Percentiles rank a stretch among this genome's conserved stretches.
Evolutionary conservation across 1,284 basidiomycete species (phyloP).

Genomic region (Tetrapyrgos nigripes): DNA sequence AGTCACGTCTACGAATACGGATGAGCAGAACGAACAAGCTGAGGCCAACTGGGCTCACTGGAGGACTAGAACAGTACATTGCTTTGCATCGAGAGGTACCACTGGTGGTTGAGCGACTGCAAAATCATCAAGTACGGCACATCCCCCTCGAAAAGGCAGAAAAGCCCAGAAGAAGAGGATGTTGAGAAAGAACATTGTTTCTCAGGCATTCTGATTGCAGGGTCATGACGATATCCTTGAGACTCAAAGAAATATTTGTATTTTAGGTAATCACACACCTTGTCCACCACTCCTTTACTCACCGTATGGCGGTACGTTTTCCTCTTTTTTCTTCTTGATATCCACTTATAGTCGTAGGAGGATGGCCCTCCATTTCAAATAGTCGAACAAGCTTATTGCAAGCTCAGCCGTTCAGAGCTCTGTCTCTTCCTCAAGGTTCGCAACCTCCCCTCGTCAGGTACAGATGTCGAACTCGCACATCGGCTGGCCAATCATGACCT

Average conservation of each 20-base stretch:
- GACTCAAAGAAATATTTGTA: not conserved
- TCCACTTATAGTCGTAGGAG: conserved; percentile 30
- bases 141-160: conserved; percentile 17
- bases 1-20: conserved; percentile 58
- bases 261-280: conserved; percentile 3
- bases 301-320: conserved; percentile 26
- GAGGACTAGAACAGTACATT: conserved; percentile 70
- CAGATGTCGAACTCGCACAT: conserved; percentile 65
- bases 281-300: not conserved
- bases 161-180: conserved; percentile 10
- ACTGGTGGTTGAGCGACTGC: conserved; percentile 76
- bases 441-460: conserved; percentile 65
- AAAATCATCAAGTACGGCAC: conserved; percentile 44
- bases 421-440: conserved; percentile 76
- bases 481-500: conserved; percentile 76
- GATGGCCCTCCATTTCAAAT: conserved; percentile 48
- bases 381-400: conserved; percentile 71
- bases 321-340: not conserved
- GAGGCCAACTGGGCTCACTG: conserved; percentile 50
- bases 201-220: not conserved
- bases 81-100: conserved; percentile 59
- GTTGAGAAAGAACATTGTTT: not conserved
- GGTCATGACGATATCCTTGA: not conserved
- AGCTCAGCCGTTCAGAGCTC: conserved; percentile 69
- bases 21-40: not conserved